Conservation (phyloP, 1,284 basidiomycete species). For the Pseudozyma pruni region DNA sequence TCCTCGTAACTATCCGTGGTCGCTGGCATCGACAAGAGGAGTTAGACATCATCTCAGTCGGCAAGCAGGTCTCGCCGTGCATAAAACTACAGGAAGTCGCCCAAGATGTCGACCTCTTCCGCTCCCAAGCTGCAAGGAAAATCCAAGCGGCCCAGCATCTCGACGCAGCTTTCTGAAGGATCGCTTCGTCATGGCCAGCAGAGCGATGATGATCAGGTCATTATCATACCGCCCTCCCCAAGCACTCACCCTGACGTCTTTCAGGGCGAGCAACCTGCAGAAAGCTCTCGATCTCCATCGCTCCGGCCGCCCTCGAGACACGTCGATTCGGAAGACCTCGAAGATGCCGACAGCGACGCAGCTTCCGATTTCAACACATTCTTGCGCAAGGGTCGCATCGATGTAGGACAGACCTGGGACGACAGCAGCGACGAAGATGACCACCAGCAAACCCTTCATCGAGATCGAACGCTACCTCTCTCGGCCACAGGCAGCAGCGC, state of each 20-base stretch:
- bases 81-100: too few species aligned
- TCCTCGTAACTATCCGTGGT: too few species aligned
- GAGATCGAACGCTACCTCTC: slow-evolving; percentile 32
- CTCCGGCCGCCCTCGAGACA: slow-evolving; percentile 1
- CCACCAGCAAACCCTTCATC: slow-evolving; percentile 4
- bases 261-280: neutral
- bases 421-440: slow-evolving; percentile 54
- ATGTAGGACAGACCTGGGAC: slow-evolving; percentile 49
- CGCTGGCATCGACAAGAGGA: too few species aligned
- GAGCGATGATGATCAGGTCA: neutral
- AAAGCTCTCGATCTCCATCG: neutral
- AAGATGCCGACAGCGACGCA: slow-evolving; percentile 48
- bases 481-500: slow-evolving; percentile 21
- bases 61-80: too few species aligned
- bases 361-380: slow-evolving; percentile 39
- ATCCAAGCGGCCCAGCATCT: slow-evolving; percentile 14
- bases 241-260: neutral
- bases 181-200: slow-evolving; percentile 6
- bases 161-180: slow-evolving; percentile 21
- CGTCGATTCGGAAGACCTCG: slow-evolving; percentile 30
- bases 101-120: slow-evolving; percentile 11
- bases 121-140: neutral
- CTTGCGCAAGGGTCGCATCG: slow-evolving; percentile 40
- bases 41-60: too few species aligned
- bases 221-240: neutral